Conservation (phyloP, 305 asterid genomes). For the Withania somnifera region DNA sequence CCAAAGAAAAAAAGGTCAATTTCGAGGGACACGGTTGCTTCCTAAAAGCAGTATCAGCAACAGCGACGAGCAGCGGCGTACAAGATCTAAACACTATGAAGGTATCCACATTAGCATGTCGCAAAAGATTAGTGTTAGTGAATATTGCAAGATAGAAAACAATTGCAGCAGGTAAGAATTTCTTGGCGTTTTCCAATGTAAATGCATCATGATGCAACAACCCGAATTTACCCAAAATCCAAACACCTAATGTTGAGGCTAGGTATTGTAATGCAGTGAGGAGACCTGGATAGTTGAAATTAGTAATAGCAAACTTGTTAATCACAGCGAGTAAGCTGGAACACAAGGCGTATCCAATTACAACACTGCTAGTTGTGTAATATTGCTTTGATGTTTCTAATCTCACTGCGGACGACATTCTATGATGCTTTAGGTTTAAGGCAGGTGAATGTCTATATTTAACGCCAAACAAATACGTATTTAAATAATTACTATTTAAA, state of each 20-base stretch:
- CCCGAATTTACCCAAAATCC: conserved; percentile 70
- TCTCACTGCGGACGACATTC: conserved; percentile 46
- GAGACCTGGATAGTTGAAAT: conserved; percentile 81
- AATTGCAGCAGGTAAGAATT: conserved; percentile 84
- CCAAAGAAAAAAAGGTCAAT: conserved; percentile 50
- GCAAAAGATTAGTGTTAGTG: conserved; percentile 80
- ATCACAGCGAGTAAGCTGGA: conserved; percentile 81
- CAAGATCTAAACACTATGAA: conserved; percentile 81
- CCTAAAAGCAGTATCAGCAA: conserved; percentile 81
- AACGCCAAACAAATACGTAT: background rate
- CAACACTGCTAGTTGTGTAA: conserved; percentile 69
- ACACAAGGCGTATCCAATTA: conserved; percentile 85
- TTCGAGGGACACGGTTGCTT: conserved; percentile 80
- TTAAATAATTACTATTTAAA: too few relatives aligned
- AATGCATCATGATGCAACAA: conserved; percentile 76
- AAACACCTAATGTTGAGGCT: conserved; percentile 77
- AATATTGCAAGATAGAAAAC: conserved; percentile 85
- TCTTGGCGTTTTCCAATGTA: conserved; percentile 59
- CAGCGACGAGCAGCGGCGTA: conserved; percentile 77
- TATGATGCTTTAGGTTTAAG: background rate
- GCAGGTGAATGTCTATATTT: background rate
- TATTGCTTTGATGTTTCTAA: conserved; percentile 32
- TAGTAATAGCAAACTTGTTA: conserved; percentile 85
- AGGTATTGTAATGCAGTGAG: conserved; percentile 88
- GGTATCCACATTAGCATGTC: conserved; percentile 95